These are phyloP conservation scores for Citropsis articulata DNA, from an alignment of 345 rosid genomes.

Conservation along the genomic window DNA sequence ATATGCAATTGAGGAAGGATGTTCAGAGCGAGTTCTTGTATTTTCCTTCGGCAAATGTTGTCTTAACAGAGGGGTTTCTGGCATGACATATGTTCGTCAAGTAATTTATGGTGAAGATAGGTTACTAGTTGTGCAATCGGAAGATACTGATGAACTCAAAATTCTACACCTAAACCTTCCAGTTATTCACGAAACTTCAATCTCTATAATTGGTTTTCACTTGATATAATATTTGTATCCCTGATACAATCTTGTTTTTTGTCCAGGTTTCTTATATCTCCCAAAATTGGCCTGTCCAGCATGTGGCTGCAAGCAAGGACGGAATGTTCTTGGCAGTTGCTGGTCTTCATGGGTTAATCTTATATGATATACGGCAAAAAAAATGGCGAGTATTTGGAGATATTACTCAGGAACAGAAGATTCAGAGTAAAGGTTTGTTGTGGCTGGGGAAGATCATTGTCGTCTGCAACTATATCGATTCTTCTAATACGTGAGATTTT, in stretches of 20 bases:
- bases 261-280: conserved; percentile 81
- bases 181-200: conserved; percentile 43
- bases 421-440: conserved; percentile 89
- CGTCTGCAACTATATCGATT: conserved; percentile 80
- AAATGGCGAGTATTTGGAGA: conserved; percentile 98
- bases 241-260: conserved; percentile 32
- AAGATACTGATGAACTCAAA: conserved; percentile 89
- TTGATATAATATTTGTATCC: conserved; percentile 17
- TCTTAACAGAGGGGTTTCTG: conserved; percentile 89
- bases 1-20: conserved; percentile 84
- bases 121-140: conserved; percentile 93
- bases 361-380: conserved; percentile 78
- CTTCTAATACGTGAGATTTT: conserved; percentile 70
- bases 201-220: conserved; percentile 9
- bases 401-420: conserved; percentile 90
- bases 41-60: conserved; percentile 98
- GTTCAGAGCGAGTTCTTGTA: conserved; percentile 77
- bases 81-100: conserved; percentile 88
- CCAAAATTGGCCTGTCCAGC: conserved; percentile 99
- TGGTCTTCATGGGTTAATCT: conserved; percentile 87
- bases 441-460: conserved; percentile 96
- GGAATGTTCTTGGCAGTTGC: conserved; percentile 95
- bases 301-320: conserved; percentile 96
- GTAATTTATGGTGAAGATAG: conserved; percentile 95
- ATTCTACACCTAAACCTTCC: conserved; percentile 92